A percentile compares a stretch with the other conserved stretches of the same genome.
phyloP scores from a whole-genome alignment of 192 early-diverging fungal species.

The Haplosporangium gracile region DNA sequence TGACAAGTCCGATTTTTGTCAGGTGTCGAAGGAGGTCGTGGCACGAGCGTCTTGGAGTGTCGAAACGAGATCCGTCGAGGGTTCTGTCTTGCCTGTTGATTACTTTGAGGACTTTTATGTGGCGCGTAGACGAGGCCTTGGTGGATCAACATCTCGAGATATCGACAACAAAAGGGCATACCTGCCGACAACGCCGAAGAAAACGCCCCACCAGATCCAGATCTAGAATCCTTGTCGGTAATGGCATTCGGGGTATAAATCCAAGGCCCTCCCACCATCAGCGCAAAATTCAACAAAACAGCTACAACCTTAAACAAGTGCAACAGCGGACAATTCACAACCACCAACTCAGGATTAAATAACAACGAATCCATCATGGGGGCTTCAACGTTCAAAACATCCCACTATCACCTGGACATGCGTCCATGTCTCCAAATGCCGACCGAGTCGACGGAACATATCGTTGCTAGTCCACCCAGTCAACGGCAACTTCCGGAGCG shows the following conservation, averaged over 20 bases:
- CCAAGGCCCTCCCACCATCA: not conserved
- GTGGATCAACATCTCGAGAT: not conserved
- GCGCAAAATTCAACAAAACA: not conserved
- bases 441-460: too few relatives aligned
- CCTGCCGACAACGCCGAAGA: too few relatives aligned
- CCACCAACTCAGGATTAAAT: not conserved
- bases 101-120: not conserved
- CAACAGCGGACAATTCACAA: not conserved
- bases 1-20: not conserved
- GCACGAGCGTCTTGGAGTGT: not conserved
- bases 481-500: not conserved
- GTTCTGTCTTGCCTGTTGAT: not conserved
- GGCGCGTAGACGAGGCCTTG: not conserved
- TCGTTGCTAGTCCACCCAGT: not conserved
- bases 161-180: not conserved
- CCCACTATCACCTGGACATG: not conserved
- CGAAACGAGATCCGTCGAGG: not conserved
- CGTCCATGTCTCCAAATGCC: not conserved
- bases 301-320: not conserved
- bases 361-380: not conserved
- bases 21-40: not conserved
- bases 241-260: not conserved
- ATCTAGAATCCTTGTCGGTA: too few relatives aligned
- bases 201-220: too few relatives aligned
- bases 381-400: not conserved